Base-by-base conservation (phyloP, 2,329 filamentous ascomycete species). In the Apiospora sp. region DNA sequence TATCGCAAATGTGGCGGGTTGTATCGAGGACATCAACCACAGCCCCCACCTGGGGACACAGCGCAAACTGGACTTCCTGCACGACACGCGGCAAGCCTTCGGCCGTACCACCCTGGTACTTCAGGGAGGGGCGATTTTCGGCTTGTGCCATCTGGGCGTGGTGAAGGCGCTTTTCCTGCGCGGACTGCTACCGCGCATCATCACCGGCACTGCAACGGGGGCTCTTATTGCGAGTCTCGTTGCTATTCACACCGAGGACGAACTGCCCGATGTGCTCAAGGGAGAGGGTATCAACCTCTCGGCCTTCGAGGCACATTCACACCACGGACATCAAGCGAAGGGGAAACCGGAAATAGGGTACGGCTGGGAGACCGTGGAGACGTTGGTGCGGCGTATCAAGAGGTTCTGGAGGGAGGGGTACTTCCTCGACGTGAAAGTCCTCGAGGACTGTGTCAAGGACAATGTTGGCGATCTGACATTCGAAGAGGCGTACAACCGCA, bases 391-490 rank as follows among this genome's bases (percentile, higher is more conserved):
- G 41, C 90, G 94, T 67, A 79, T 93, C 13, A 86, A 85, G 71
- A 89, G 95, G 67, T 95, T 96, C 79, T 86, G 92, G 69, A 86
- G 86, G 51, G 92, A 95, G 76, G 95, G 95, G 0, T 94, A 97
- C 79, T 93, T 98, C 73, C 87, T 97, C 43, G 95, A 98, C 80
- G 90, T 94, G 4, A 90, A 88, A 54, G 92, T 97, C 13, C 84
- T 98, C 67, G 94, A 97, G 79, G 90, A 95, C 73, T 96, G 94
- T 76, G 92, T 98, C 19, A 89, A 92, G 72, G 91, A 92, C 19
- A 97, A 98, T 76, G 91, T 98, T 19, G 95, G 95, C 13, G 93
- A 98, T 78, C 81, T 97, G 74, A 98, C 95, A 0, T 98, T 98
- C 79, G 94, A 97, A 81, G 96, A 98, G 83, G 96, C 96, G 0